Conservation (phyloP, 768 basidiomycete genomes). For the Grammothele lineata region DNA sequence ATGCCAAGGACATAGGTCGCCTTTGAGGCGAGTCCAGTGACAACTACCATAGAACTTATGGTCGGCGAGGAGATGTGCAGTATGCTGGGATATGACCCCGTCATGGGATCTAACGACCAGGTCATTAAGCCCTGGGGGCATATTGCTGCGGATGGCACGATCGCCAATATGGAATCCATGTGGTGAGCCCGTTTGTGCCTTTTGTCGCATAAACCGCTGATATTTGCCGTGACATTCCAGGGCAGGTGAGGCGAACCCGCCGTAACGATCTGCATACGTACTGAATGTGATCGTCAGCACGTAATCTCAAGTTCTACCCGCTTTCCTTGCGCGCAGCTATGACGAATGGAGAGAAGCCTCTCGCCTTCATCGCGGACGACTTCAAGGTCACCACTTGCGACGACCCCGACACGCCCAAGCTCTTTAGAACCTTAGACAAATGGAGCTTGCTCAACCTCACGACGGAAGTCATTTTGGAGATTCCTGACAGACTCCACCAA, state of each 20-base stretch:
- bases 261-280: too few relatives aligned
- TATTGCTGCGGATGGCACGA: conserved; percentile 38
- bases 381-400: conserved; percentile 31
- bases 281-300: conserved; percentile 26
- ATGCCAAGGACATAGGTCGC: too few relatives aligned
- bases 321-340: conserved; percentile 34
- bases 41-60: too few relatives aligned
- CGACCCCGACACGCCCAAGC: conserved; percentile 13
- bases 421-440: conserved; percentile 26
- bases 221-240: not conserved
- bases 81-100: not conserved
- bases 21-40: too few relatives aligned
- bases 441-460: conserved; percentile 21
- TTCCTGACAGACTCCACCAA: conserved; percentile 30
- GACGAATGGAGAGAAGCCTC: conserved; percentile 17
- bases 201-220: not conserved
- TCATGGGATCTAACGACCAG: conserved; percentile 26
- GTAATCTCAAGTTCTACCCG: conserved; percentile 45
- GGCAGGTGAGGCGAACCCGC: too few relatives aligned
- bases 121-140: conserved; percentile 40
- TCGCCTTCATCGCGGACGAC: conserved; percentile 28
- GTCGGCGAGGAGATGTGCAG: too few relatives aligned
- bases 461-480: conserved; percentile 29
- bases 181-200: conserved; percentile 29
- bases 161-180: conserved; percentile 45